Conservation (phyloP, 345 rosid species). For the Excoecaria agallocha region DNA sequence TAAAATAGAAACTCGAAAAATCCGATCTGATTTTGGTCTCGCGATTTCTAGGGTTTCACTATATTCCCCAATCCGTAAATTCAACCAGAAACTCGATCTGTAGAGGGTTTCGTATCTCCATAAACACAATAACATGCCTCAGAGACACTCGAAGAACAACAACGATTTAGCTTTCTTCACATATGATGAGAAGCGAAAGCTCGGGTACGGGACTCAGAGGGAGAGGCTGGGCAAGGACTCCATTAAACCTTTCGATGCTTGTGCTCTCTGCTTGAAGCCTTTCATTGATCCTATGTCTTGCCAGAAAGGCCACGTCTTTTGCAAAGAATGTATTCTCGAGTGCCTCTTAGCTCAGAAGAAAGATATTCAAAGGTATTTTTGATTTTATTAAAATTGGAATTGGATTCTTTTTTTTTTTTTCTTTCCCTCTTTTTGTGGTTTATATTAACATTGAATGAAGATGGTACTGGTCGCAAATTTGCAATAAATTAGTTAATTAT, state of each 20-base stretch:
- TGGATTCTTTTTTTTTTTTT: neutral
- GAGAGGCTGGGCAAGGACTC: slow-evolving; percentile 96
- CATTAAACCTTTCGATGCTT: slow-evolving; percentile 90
- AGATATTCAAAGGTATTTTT: slow-evolving; percentile 64
- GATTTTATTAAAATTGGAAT: neutral
- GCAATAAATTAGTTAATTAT: neutral
- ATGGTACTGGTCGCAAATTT: neutral
- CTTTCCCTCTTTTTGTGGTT: neutral
- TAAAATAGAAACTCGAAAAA: too few relatives aligned
- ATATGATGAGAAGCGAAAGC: slow-evolving; percentile 91
- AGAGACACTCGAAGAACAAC: slow-evolving; percentile 96
- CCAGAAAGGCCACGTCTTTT: slow-evolving; percentile 84
- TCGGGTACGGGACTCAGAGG: slow-evolving; percentile 93
- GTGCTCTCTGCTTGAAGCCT: slow-evolving; percentile 90
- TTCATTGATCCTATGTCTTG: slow-evolving; percentile 87
- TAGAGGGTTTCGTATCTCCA: neutral
- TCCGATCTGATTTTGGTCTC: neutral
- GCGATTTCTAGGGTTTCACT: slow-evolving; percentile 32
- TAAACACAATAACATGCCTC: slow-evolving; percentile 59
- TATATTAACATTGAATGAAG: neutral
- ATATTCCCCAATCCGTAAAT: neutral
- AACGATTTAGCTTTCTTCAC: slow-evolving; percentile 96
- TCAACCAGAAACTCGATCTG: neutral
- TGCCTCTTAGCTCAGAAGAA: slow-evolving; percentile 88
- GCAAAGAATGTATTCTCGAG: slow-evolving; percentile 88